A percentile compares a stretch with the other conserved stretches of the same genome.
phyloP scores from a whole-genome alignment of 768 basidiomycete genomes.

The Tulasnella sp. region DNA sequence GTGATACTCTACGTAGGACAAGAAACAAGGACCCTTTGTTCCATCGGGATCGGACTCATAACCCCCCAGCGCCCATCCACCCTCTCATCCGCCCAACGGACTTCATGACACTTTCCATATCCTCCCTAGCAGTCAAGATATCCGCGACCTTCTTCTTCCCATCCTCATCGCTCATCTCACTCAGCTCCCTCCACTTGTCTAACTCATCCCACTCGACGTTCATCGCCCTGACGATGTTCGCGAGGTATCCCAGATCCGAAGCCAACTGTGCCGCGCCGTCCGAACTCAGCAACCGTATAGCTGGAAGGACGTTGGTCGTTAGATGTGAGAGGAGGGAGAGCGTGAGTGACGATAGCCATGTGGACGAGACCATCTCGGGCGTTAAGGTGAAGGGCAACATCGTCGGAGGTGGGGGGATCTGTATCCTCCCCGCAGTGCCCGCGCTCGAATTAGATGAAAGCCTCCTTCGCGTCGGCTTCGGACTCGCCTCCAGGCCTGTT shows the following conservation, averaged over 20 bases:
- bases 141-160: constrained; percentile 21
- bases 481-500: background rate
- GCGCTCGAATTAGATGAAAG: constrained; percentile 8
- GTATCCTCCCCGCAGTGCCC: background rate
- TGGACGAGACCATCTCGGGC: constrained; percentile 72
- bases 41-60: background rate
- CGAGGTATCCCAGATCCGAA: constrained; percentile 80
- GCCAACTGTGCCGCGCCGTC: constrained; percentile 73
- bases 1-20: no score
- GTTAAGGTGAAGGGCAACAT: constrained; percentile 30
- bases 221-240: constrained; percentile 80
- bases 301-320: constrained; percentile 56
- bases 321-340: constrained; percentile 67
- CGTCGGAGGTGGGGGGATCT: constrained; percentile 5
- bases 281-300: constrained; percentile 47
- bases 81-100: constrained; percentile 20
- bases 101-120: constrained; percentile 12
- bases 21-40: background rate
- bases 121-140: background rate
- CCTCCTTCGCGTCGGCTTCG: constrained; percentile 2
- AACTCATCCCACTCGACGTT: constrained; percentile 79
- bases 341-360: constrained; percentile 89
- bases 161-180: constrained; percentile 45
- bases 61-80: constrained; percentile 13
- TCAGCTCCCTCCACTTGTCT: constrained; percentile 64